Conservation (phyloP, 2,329 filamentous ascomycete species). For the Fusarium oxysporum region DNA sequence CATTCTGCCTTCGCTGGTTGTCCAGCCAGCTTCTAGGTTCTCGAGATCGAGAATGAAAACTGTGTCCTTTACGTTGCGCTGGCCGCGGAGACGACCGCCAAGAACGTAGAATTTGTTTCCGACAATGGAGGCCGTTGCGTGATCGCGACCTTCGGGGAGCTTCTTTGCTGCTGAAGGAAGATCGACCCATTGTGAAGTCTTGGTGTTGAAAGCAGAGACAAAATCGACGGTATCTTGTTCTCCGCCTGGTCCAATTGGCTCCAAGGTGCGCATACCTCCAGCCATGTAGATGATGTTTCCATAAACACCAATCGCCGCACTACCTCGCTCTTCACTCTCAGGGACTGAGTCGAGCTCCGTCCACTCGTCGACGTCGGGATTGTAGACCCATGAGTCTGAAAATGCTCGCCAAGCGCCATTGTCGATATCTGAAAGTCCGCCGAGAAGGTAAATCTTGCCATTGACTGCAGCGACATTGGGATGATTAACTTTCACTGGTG, state of each 20-base stretch:
- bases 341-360: conserved; percentile 44
- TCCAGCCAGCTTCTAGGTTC: conserved; percentile 45
- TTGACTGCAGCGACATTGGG: conserved; percentile 52
- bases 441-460: conserved; percentile 54
- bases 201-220: conserved; percentile 49
- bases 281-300: conserved; percentile 51
- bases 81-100: conserved; percentile 49
- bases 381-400: conserved; percentile 47
- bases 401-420: conserved; percentile 45
- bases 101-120: conserved; percentile 51
- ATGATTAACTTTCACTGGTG: conserved; percentile 51
- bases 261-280: conserved; percentile 50
- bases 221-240: conserved; percentile 45
- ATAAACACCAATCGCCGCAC: conserved; percentile 49
- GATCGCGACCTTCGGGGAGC: conserved; percentile 52
- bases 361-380: conserved; percentile 46
- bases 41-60: conserved; percentile 51
- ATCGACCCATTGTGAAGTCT: conserved; percentile 41
- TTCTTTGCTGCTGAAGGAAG: conserved; percentile 40
- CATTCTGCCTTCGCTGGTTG: conserved; percentile 46
- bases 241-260: background rate
- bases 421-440: conserved; percentile 47
- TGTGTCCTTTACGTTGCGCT: conserved; percentile 48
- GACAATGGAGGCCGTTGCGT: conserved; percentile 48
- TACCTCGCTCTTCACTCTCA: conserved; percentile 45